Evolutionary conservation across 371 early-diverging fungal species (phyloP), one percentile per base, ranked within the genome.

Genomic region (Mortierella sp.): DNA sequence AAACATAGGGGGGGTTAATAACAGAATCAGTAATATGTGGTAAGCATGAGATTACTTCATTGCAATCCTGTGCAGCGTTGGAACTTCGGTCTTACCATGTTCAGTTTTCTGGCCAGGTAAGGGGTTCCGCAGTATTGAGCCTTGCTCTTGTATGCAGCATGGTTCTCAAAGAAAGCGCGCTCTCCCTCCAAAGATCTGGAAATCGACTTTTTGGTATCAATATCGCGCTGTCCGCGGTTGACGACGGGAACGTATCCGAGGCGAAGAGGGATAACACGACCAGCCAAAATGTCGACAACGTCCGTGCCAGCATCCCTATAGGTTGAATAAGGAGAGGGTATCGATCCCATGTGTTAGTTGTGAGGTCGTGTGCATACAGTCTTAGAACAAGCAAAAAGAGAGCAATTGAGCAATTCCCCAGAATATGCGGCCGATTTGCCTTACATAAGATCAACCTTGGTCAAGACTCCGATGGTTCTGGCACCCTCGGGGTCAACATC

Each of bases 121-220:
- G 97, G 97, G 34, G 99, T 99, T 64, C 99, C 99, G 86, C 99
- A 99, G 90, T 96, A 99, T 74, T 96, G 95, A 7, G 97, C 96
- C 86, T 99, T 99, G 90, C 91, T 93, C 77, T 90, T 90, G 87
- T 99, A 99, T 8, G 99, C 89, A 16, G 94, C 80, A 87, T 99
- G 99, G 76, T 92, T 94, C 81, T 96, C 95, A 85, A 99, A 99
- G 88, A 95, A 99, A 58, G 79, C 81, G 68, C 92, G 91, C 88
- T 99, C 99, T 65, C 89, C 90, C 34, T 97, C 96, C 73, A 99
- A 87, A 1, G 99, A 98, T 26, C 88, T 87, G 22, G 88, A 61
- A 73, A 99, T 99, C 37, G 94, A 80, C 85, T 98, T 98, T 68
- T 96, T 97, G 73, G 79, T 88, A 45, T 97, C 96, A 71, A 99